Evolutionary conservation across 805 yeast species (phyloP).

Genomic region (Komagataella pastoris): DNA sequence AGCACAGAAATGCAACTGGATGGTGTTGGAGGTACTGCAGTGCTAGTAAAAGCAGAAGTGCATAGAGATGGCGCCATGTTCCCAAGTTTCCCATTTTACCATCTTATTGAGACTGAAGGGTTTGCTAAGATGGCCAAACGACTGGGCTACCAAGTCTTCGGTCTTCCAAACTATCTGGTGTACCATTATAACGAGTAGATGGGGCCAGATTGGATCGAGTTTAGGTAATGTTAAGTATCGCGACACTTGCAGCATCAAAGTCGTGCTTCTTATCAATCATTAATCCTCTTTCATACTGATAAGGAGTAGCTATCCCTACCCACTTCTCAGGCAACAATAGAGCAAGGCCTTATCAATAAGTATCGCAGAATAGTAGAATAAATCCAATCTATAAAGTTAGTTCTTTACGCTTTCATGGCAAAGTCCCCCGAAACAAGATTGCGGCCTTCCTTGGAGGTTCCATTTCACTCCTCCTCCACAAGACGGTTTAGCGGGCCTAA

Average conservation of each 20-base stretch:
- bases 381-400: background rate
- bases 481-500: background rate
- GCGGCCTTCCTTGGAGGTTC: background rate
- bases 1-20: conserved; percentile 72
- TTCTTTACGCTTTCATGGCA: background rate
- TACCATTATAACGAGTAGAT: conserved; percentile 73
- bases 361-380: background rate
- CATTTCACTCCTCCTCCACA: background rate
- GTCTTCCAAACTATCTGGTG: conserved; percentile 89
- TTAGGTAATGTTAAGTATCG: background rate
- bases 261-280: background rate
- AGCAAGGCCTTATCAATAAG: background rate
- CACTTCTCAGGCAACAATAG: background rate
- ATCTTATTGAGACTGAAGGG: conserved; percentile 94
- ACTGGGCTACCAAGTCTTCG: conserved; percentile 80
- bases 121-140: conserved; percentile 97
- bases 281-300: background rate
- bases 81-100: conserved; percentile 96
- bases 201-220: background rate
- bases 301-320: background rate
- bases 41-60: conserved; percentile 91
- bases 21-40: conserved; percentile 98
- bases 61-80: conserved; percentile 99
- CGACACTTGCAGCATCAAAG: background rate
- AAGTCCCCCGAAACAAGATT: background rate